These are phyloP conservation scores for Xylaria grammica DNA, from an alignment of 495 filamentous ascomycete genomes.

Conservation along the genomic window DNA sequence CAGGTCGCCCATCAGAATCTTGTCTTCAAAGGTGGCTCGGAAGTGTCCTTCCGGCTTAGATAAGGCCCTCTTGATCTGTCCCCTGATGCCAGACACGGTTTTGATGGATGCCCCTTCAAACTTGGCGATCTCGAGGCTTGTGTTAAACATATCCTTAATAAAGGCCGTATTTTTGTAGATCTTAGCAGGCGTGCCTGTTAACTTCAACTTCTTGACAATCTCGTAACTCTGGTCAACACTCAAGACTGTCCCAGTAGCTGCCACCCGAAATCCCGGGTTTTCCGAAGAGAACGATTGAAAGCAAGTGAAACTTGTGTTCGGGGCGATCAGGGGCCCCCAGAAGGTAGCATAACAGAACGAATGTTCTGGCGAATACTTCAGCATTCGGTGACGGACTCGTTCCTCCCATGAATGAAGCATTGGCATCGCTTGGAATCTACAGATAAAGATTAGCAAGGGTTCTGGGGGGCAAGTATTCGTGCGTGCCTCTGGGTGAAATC, in stretches of 20 bases:
- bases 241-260: constrained; percentile 90
- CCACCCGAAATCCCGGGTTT: constrained; percentile 89
- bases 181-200: constrained; percentile 89
- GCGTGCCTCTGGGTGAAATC: not conserved
- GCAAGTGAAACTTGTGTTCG: constrained; percentile 93
- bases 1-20: constrained; percentile 94
- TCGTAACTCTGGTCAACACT: constrained; percentile 92
- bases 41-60: constrained; percentile 92
- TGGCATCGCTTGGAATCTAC: constrained; percentile 85
- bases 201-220: constrained; percentile 98
- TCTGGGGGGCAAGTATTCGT: not conserved
- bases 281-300: constrained; percentile 89
- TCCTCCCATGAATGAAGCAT: constrained; percentile 95
- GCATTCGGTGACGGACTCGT: constrained; percentile 91
- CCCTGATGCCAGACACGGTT: constrained; percentile 92
- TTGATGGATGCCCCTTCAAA: constrained; percentile 96
- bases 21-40: constrained; percentile 97
- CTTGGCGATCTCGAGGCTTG: constrained; percentile 90
- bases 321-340: constrained; percentile 91
- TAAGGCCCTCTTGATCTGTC: constrained; percentile 93
- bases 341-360: constrained; percentile 98
- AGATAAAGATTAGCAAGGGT: constrained; percentile 11
- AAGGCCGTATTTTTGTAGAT: constrained; percentile 99
- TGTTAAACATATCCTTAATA: constrained; percentile 98
- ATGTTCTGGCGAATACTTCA: constrained; percentile 96